phyloP scores from a whole-genome alignment of 2,329 filamentous ascomycete species.

The Pseudopithomyces chartarum region DNA sequence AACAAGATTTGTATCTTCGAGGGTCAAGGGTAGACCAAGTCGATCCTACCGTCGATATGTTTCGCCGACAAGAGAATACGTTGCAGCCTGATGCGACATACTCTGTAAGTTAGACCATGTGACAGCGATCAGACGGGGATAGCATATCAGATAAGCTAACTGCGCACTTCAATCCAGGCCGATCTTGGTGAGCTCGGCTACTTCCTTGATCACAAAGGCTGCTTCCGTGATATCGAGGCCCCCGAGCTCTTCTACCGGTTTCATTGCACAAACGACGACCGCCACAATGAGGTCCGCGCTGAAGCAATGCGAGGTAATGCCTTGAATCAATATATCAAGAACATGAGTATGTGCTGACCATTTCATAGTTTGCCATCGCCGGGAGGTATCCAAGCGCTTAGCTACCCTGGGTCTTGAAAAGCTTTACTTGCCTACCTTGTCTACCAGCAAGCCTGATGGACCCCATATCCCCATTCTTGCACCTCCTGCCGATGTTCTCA shows the following conservation, averaged over 20 bases:
- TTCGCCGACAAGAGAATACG: conserved; percentile 69
- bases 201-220: conserved; percentile 70
- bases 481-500: conserved; percentile 57
- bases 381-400: conserved; percentile 67
- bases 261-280: conserved; percentile 72
- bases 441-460: conserved; percentile 40
- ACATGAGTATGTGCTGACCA: conserved; percentile 12
- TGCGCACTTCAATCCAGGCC: conserved; percentile 23
- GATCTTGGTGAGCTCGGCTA: conserved; percentile 79
- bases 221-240: conserved; percentile 69
- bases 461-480: conserved; percentile 74
- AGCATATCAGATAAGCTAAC: neutral
- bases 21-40: too few relatives aligned
- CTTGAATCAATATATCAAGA: neutral
- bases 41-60: conserved; percentile 61
- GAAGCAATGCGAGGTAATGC: conserved; percentile 68
- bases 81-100: conserved; percentile 72
- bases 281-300: conserved; percentile 76
- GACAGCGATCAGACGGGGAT: too few relatives aligned
- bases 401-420: conserved; percentile 63
- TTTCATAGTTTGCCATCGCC: conserved; percentile 63
- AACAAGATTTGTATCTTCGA: too few relatives aligned
- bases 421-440: conserved; percentile 65
- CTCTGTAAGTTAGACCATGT: conserved; percentile 44
- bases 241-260: conserved; percentile 75